These are phyloP conservation scores for Lodderomyces orthopsilosis DNA, from an alignment of 1,139 yeast genomes.

Conservation along the genomic window DNA sequence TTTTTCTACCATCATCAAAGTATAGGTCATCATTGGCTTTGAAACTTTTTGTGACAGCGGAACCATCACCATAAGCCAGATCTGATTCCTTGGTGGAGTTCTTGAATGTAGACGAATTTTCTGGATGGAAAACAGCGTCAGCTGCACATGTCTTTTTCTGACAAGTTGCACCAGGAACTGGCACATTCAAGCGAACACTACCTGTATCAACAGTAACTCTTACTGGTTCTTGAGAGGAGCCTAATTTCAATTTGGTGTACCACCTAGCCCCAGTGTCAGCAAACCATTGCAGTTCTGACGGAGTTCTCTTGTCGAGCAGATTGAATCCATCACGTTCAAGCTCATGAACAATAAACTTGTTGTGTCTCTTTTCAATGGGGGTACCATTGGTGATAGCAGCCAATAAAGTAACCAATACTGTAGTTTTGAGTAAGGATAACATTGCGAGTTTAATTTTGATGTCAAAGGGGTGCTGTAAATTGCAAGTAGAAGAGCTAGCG, in stretches of 20 bases:
- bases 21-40: slow-evolving; percentile 50
- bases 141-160: not conserved
- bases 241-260: not conserved
- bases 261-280: not conserved
- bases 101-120: not conserved
- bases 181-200: not conserved
- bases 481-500: too few species aligned
- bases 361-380: not conserved
- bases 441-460: too few species aligned
- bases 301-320: not conserved
- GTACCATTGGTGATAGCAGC: not conserved
- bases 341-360: not conserved
- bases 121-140: not conserved
- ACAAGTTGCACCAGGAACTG: not conserved
- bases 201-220: not conserved
- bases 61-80: slow-evolving; percentile 11
- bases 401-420: not conserved
- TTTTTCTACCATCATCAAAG: slow-evolving; percentile 12
- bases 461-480: too few species aligned
- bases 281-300: not conserved
- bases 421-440: not conserved
- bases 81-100: not conserved
- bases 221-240: not conserved
- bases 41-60: slow-evolving; percentile 46
- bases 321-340: not conserved